These are phyloP conservation scores for Aspergillus terreus DNA, from an alignment of 2,329 filamentous ascomycete species.

Conservation along the genomic window DNA sequence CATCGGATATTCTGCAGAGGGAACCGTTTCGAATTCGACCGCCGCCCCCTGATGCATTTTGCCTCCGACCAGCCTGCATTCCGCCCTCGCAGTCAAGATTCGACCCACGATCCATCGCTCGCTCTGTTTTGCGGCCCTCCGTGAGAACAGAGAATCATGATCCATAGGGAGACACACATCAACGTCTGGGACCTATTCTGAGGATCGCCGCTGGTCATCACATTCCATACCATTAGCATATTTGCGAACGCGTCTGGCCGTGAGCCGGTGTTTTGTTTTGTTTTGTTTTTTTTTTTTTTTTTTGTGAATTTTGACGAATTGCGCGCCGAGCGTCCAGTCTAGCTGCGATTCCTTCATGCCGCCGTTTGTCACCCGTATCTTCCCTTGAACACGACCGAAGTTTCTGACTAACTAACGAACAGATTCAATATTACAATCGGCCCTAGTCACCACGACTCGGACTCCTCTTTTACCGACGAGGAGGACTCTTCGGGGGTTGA, in stretches of 20 bases:
- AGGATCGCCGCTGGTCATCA: background rate
- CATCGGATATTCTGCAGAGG: background rate
- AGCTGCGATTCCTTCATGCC: background rate
- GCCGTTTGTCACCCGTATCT: background rate
- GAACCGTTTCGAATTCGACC: constrained; percentile 1
- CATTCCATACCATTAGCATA: background rate
- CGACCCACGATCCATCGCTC: constrained; percentile 6
- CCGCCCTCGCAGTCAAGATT: background rate
- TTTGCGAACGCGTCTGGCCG: background rate
- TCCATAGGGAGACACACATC: background rate
- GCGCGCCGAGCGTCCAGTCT: too few species aligned
- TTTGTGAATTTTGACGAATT: too few species aligned
- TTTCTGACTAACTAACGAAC: constrained; percentile 11
- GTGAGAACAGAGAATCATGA: background rate
- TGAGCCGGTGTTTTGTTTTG: background rate
- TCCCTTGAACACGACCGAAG: background rate
- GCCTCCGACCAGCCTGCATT: background rate
- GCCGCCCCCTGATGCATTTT: constrained; percentile 6
- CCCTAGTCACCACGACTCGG: constrained; percentile 36
- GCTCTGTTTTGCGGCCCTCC: background rate
- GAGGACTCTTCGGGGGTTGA: constrained; percentile 45
- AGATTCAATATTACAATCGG: constrained; percentile 45
- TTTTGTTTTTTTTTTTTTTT: background rate
- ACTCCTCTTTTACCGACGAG: constrained; percentile 40
- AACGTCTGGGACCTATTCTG: background rate